Evolutionary conservation across 257 asterid genomes (phyloP).

Genomic region (Solanum boliviense): DNA sequence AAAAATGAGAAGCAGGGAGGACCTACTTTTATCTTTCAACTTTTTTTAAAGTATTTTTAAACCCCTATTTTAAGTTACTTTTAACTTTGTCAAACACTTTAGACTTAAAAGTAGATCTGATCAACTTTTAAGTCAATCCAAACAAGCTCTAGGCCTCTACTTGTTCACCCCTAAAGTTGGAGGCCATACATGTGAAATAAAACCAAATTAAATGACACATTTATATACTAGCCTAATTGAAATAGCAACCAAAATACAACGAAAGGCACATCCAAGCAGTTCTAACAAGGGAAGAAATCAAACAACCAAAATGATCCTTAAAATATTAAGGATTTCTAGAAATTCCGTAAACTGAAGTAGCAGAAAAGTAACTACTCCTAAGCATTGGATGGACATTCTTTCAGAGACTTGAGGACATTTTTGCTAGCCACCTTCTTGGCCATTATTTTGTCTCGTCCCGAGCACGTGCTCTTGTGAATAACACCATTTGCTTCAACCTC

Average conservation of each 20-base stretch:
- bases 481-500: constrained; percentile 52
- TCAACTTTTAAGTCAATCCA: no score
- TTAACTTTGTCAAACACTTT: no score
- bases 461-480: constrained; percentile 11
- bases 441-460: constrained; percentile 21
- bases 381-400: neutral
- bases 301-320: neutral
- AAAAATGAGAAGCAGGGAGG: no score
- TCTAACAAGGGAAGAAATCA: neutral
- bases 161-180: no score
- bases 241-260: neutral
- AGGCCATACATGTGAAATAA: no score
- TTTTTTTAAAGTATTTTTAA: no score
- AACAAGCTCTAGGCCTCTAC: no score
- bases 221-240: no score
- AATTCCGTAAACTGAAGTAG: neutral
- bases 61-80: no score
- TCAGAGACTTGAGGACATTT: constrained; percentile 34
- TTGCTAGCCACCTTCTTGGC: constrained; percentile 46
- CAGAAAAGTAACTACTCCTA: neutral
- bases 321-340: neutral
- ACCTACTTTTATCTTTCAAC: no score
- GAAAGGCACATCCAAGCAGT: neutral
- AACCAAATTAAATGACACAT: no score
- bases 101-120: no score